Evolutionary conservation across 202 grass and related monocot genomes (phyloP).

Genomic region (Setaria viridis): DNA sequence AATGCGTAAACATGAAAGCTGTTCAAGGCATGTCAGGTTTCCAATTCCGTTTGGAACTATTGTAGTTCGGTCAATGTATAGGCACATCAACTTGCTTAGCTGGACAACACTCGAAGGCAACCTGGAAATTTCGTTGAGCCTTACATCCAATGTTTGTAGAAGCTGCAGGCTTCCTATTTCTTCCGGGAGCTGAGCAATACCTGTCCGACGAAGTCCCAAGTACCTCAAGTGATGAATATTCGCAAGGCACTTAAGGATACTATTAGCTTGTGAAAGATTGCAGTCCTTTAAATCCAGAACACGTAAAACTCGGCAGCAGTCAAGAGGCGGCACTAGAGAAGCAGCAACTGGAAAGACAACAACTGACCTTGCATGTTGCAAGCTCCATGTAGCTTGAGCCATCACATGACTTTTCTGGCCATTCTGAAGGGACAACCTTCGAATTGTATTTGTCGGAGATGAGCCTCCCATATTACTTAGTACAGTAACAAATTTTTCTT

Average conservation of each 20-base stretch:
- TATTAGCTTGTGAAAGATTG: not conserved
- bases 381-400: not conserved
- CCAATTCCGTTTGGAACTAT: not conserved
- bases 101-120: not conserved
- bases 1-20: not conserved
- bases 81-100: not conserved
- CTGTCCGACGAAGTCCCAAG: not conserved
- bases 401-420: not conserved
- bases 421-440: not conserved
- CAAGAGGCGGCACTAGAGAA: not conserved
- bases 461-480: not conserved
- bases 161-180: not conserved
- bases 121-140: no score
- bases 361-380: constrained; percentile 2
- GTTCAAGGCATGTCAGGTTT: not conserved
- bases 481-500: constrained; percentile 2
- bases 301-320: not conserved
- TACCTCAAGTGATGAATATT: not conserved
- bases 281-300: not conserved
- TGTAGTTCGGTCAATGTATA: fast-evolving
- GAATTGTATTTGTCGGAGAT: not conserved
- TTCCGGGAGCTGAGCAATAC: not conserved
- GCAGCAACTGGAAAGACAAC: not conserved
- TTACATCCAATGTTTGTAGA: not conserved
- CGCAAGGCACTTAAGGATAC: not conserved